Evolutionary conservation across 2,329 filamentous ascomycete genomes (phyloP), one percentile per base, ranked within the genome.

Genomic region (Alternaria sp.): DNA sequence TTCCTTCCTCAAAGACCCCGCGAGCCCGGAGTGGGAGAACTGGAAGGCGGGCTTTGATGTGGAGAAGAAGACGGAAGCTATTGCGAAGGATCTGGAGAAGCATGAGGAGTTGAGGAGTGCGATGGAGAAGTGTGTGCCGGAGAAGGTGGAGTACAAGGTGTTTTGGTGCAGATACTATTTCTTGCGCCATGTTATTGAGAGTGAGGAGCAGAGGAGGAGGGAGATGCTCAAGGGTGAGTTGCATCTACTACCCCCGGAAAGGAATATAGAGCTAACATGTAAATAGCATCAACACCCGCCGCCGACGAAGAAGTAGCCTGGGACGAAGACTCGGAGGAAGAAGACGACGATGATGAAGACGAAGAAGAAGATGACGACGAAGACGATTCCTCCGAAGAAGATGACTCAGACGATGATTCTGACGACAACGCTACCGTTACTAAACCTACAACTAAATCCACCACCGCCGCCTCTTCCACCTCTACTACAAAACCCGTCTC

Each of bases 141-240:
- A 94, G 80, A 88, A 89, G 71, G 92, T 97, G n/a, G 87, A 94
- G 32, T 99, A 99, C 75, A 86, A 85, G 56, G 88, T 91, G 56
- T 99, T 99, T 79, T 99, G 96, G 95, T 91, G 88, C 77, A 87
- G 96, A 59, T 99, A 99, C 81, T 98, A 98, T 79, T 99, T 97
- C 83, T 83, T 98, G 67, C 87, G 95, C 74, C 91, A 96, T 75
- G 93, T 96, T 15, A 91, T 99, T 67, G 95, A 98, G 83, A 94
- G 92, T 25, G 94, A 97, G 61, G 96, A 99, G 82, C 90, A 91
- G 74, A 89, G 93, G 79, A 87, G 96, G 79, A 90, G 91, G 72
- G 96, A 99, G 79, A 86, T 99, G 60, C 84, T 99, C 21, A 96
- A 97, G 81, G 95, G 95, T 97, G 84, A 67, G 86, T 54, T 25